phyloP scores from a whole-genome alignment of 202 grass and related monocot species.

The Alloteropsis angusta region DNA sequence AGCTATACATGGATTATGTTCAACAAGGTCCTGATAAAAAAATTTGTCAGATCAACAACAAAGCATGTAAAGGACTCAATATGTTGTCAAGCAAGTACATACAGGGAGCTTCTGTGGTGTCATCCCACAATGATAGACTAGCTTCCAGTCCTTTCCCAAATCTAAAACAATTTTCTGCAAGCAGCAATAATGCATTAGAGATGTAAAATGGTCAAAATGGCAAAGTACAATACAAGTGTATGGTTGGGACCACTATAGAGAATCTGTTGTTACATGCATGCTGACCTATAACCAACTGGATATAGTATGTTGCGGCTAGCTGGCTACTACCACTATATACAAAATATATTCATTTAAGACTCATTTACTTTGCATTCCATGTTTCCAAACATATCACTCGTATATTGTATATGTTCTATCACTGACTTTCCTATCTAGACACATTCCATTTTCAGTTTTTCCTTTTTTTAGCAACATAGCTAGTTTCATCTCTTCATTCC shows the following conservation, averaged over 20 bases:
- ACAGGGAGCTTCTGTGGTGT: slow-evolving; percentile 83
- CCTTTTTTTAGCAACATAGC: neutral
- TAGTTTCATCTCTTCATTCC: neutral
- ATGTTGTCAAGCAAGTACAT: slow-evolving; percentile 31
- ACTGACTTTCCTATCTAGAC: neutral
- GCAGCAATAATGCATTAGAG: slow-evolving; percentile 21
- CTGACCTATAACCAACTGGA: neutral
- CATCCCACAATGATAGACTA: slow-evolving; percentile 86
- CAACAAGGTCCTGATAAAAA: slow-evolving; percentile 77
- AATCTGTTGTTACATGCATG: neutral
- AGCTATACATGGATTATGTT: slow-evolving; percentile 77
- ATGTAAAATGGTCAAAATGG: slow-evolving; percentile 1
- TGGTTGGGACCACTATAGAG: neutral
- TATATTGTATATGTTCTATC: neutral
- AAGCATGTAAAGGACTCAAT: slow-evolving; percentile 12
- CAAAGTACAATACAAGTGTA: neutral
- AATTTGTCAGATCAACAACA: slow-evolving; percentile 8
- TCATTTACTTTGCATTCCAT: neutral
- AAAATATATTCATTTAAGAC: neutral
- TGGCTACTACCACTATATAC: neutral
- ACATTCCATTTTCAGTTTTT: neutral
- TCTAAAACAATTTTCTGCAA: slow-evolving; percentile 72
- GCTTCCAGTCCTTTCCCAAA: slow-evolving; percentile 72
- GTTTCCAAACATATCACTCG: slow-evolving; percentile 1
- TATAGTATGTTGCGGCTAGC: neutral